Evolutionary conservation across 2,329 filamentous ascomycete genomes (phyloP).

Genomic region (Fusarium tricinctum): DNA sequence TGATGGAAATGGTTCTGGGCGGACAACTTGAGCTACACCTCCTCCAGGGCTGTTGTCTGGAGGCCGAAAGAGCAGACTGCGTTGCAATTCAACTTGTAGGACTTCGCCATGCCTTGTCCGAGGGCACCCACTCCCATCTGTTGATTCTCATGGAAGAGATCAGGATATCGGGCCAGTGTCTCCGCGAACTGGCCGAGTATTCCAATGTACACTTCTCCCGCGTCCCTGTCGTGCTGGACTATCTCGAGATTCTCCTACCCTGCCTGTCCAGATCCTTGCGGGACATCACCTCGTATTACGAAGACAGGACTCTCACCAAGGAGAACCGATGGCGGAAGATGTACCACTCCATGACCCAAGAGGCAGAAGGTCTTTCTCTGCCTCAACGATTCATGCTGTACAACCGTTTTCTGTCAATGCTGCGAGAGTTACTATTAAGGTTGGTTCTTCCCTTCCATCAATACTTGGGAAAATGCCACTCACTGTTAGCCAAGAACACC

Average conservation of each 20-base stretch:
- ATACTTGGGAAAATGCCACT: slow-evolving; percentile 16
- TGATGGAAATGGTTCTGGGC: slow-evolving; percentile 52
- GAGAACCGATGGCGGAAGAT: slow-evolving; percentile 70
- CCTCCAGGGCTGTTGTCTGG: slow-evolving; percentile 66
- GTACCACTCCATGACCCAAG: slow-evolving; percentile 68
- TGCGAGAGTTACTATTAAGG: slow-evolving; percentile 67
- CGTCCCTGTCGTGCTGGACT: slow-evolving; percentile 65
- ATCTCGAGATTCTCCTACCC: slow-evolving; percentile 69
- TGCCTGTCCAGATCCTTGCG: slow-evolving; percentile 66
- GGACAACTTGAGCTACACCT: slow-evolving; percentile 55
- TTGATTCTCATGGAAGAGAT: slow-evolving; percentile 64
- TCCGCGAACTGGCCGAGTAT: slow-evolving; percentile 69
- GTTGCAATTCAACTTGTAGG: slow-evolving; percentile 64
- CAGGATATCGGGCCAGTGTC: slow-evolving; percentile 58
- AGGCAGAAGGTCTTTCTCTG: slow-evolving; percentile 65
- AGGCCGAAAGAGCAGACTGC: slow-evolving; percentile 67
- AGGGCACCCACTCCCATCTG: slow-evolving; percentile 63
- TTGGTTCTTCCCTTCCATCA: slow-evolving; percentile 48
- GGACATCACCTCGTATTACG: slow-evolving; percentile 67
- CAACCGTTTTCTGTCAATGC: slow-evolving; percentile 65
- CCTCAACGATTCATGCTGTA: slow-evolving; percentile 69
- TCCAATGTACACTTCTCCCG: slow-evolving; percentile 66
- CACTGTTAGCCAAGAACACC: slow-evolving; percentile 54
- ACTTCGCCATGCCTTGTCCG: slow-evolving; percentile 61
- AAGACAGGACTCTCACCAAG: slow-evolving; percentile 63